phyloP scores from a whole-genome alignment of 2,329 filamentous ascomycete species.

The Huntiella moniliformis region DNA sequence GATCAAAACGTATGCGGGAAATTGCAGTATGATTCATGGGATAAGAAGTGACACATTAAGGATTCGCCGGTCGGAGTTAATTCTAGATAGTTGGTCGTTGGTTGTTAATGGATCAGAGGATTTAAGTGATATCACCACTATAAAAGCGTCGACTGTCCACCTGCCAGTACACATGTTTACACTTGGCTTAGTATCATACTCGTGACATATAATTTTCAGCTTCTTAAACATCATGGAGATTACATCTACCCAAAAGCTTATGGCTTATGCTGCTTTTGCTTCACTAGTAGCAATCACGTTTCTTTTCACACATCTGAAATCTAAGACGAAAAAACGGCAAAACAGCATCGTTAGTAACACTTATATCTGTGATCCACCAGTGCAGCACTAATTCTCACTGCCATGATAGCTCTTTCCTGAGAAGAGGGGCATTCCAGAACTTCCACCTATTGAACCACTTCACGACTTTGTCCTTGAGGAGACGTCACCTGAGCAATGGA shows the following conservation, averaged over 20 bases:
- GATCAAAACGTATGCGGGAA: no score
- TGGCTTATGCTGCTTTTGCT: constrained; percentile 1
- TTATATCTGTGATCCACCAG: not conserved
- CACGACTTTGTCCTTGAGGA: constrained; percentile 23
- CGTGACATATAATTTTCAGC: no score
- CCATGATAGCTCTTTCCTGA: constrained; percentile 3
- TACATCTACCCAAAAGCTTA: not conserved
- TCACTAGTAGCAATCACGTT: not conserved
- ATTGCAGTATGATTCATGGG: no score
- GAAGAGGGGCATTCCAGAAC: not conserved
- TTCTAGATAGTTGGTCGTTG: no score
- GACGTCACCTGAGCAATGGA: constrained; percentile 21
- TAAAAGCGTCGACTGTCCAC: no score
- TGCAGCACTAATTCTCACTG: no score
- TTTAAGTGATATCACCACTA: no score
- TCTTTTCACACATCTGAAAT: constrained; percentile 1
- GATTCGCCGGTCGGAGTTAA: no score
- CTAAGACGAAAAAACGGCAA: not conserved
- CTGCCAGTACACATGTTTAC: no score
- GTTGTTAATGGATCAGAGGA: no score
- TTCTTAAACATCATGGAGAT: not conserved
- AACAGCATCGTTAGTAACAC: not conserved
- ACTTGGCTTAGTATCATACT: no score
- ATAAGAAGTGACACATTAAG: no score
- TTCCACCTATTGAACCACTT: constrained; percentile 14